Percentiles rank a stretch among this genome's conserved stretches.
These are phyloP conservation scores for Novymonas esmeraldas DNA, from an alignment of 208 protist species.

Conservation along the genomic window DNA sequence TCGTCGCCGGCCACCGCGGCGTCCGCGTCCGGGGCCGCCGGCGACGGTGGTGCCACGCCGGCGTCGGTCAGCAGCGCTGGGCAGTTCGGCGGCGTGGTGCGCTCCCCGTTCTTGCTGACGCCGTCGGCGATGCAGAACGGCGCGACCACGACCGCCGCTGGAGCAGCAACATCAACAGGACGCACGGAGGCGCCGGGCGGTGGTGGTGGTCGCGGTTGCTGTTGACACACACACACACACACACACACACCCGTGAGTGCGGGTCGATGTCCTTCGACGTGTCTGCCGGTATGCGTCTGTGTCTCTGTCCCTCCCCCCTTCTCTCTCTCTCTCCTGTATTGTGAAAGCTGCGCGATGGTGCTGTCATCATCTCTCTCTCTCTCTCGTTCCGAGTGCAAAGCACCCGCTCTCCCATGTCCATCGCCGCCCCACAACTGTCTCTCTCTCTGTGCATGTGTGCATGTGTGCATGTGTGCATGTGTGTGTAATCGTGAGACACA, in stretches of 20 bases:
- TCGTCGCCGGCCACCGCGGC: not conserved
- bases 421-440: no score
- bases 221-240: conserved; percentile 6
- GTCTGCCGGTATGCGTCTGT: not conserved
- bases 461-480: not conserved
- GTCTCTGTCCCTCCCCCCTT: not conserved
- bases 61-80: conserved; percentile 6
- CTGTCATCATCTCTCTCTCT: no score
- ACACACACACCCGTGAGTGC: no score
- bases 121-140: conserved; percentile 25
- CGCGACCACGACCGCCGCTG: not conserved
- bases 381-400: no score
- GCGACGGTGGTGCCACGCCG: not conserved
- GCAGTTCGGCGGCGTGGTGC: conserved; percentile 23
- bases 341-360: not conserved
- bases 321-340: not conserved
- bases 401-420: no score
- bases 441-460: conserved; percentile 7
- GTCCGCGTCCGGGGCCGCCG: not conserved
- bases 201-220: conserved; percentile 16
- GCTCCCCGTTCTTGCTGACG: conserved; percentile 25
- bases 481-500: not conserved
- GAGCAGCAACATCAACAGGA: not conserved
- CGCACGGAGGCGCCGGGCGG: not conserved
- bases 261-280: not conserved